A percentile compares a stretch with the other conserved stretches of the same genome.
These are phyloP conservation scores for Syncephalis fuscata DNA, from an alignment of 371 early-diverging fungal genomes.

Conservation along the genomic window DNA sequence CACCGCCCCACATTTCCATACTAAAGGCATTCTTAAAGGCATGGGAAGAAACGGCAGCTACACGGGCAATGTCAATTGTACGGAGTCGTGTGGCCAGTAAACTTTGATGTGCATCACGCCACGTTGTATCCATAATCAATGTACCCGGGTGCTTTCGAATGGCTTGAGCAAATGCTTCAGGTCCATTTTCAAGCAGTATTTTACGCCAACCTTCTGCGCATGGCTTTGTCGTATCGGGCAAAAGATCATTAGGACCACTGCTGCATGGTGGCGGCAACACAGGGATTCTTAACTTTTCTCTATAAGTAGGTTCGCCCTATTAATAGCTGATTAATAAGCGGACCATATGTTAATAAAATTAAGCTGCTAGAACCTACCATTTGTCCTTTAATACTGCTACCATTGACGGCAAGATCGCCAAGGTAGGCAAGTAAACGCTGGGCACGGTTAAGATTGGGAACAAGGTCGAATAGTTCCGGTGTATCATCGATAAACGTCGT, in stretches of 20 bases:
- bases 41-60: slow-evolving; percentile 77
- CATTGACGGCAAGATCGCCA: slow-evolving; percentile 84
- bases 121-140: slow-evolving; percentile 83
- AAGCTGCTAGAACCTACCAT: slow-evolving; percentile 20
- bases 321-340: slow-evolving; percentile 1
- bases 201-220: slow-evolving; percentile 75
- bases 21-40: slow-evolving; percentile 75
- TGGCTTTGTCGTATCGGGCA: slow-evolving; percentile 29
- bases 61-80: slow-evolving; percentile 64
- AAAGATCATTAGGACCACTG: background rate
- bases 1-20: slow-evolving; percentile 88
- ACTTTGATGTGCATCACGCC: slow-evolving; percentile 94
- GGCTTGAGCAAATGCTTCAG: slow-evolving; percentile 79
- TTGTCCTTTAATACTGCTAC: slow-evolving; percentile 81
- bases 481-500: slow-evolving; percentile 95
- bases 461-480: slow-evolving; percentile 64
- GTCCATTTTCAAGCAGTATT: slow-evolving; percentile 65
- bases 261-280: slow-evolving; percentile 22
- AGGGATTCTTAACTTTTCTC: slow-evolving; percentile 41
- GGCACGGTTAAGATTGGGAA: slow-evolving; percentile 65
- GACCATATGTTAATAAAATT: background rate
- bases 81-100: slow-evolving; percentile 87
- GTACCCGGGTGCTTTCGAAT: slow-evolving; percentile 72
- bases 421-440: slow-evolving; percentile 75
- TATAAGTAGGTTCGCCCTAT: slow-evolving; percentile 36